Percentiles rank a stretch among this genome's conserved stretches.
Conservation (phyloP, 2,329 filamentous ascomycete species). For the Claviceps pusilla region DNA sequence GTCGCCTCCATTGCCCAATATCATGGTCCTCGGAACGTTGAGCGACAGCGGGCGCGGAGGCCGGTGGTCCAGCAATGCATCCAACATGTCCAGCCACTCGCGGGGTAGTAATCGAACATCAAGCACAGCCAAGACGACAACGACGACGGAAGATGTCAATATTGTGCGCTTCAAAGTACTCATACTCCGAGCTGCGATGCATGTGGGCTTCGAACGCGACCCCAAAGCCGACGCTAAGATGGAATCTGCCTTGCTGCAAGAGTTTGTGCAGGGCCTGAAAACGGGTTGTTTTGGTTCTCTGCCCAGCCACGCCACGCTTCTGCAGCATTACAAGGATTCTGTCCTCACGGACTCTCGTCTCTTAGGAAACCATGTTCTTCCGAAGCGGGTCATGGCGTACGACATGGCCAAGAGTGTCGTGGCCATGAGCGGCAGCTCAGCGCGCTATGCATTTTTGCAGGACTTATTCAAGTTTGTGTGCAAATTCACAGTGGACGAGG, state of each 20-base stretch:
- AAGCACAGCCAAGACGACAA: conserved; percentile 58
- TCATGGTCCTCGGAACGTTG: conserved; percentile 66
- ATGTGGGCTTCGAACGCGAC: conserved; percentile 61
- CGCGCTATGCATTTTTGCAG: conserved; percentile 61
- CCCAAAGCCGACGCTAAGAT: conserved; percentile 28
- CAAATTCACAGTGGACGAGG: conserved; percentile 69
- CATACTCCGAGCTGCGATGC: conserved; percentile 72
- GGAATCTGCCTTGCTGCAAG: conserved; percentile 44
- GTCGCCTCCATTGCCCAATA: conserved; percentile 65
- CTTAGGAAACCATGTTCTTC: conserved; percentile 24
- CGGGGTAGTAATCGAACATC: conserved; percentile 51
- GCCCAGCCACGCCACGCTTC: conserved; percentile 53
- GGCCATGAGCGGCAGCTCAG: conserved; percentile 53
- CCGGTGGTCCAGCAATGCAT: conserved; percentile 70
- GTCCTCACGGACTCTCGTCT: conserved; percentile 56
- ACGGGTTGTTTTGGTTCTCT: conserved; percentile 63
- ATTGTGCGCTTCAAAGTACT: conserved; percentile 64
- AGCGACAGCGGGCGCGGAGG: conserved; percentile 44
- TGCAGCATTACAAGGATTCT: conserved; percentile 68
- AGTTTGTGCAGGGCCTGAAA: conserved; percentile 62
- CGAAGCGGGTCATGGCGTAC: conserved; percentile 48
- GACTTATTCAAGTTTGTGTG: conserved; percentile 78
- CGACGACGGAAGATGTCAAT: conserved; percentile 58
- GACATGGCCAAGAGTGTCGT: conserved; percentile 69
- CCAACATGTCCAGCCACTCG: conserved; percentile 65